Evolutionary conservation across 2,329 filamentous ascomycete species (phyloP), one percentile per base, ranked within the genome.

Genomic region (Apiospora hydei): DNA sequence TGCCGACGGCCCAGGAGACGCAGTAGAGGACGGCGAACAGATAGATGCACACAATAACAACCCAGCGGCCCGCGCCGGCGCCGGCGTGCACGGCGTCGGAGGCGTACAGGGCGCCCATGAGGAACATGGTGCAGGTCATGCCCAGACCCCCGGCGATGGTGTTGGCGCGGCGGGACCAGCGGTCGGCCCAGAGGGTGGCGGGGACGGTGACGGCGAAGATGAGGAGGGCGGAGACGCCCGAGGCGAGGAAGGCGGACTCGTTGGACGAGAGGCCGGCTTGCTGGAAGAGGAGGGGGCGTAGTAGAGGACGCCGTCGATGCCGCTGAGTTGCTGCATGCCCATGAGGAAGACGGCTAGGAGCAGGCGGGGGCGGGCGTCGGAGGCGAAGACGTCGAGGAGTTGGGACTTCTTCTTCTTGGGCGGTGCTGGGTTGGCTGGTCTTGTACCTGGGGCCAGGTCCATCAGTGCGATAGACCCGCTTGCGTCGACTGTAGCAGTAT

Each of bases 141-240:
- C 81, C 81, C 1, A 88, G 70, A 0, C 88, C 90, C 70, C 86
- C 89, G 7, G 82, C 81, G 38, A 91, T 84, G 41, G 86, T 85
- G 44, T 84, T 87, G 8, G 84, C 85, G 5, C 86, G 85, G 2
- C 89, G 84, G 3, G 87, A 87, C 85, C 88, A 89, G 71, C 82
- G 82, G 75, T 91, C 89, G 2, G 88, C 86, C 46, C 85, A 83
- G 24, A 89, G 78, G 68, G 87, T 75, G 0, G 75, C 75, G 0
- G 88, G 87, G 2, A 91, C 83, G 0, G 88, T 89, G 21, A 85
- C 83, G 8, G 82, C 83, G 24, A 91, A 83, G 72, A 90, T 90
- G 3, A 88, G 83, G 1, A 91, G 78, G 0, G 88, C 88, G 0
- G 88, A 89, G 10, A 91, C 83, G 0, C 89, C 89, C 0, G 89